phyloP scores from a whole-genome alignment of 2,329 filamentous ascomycete genomes.

The Sporothrix sp. region DNA sequence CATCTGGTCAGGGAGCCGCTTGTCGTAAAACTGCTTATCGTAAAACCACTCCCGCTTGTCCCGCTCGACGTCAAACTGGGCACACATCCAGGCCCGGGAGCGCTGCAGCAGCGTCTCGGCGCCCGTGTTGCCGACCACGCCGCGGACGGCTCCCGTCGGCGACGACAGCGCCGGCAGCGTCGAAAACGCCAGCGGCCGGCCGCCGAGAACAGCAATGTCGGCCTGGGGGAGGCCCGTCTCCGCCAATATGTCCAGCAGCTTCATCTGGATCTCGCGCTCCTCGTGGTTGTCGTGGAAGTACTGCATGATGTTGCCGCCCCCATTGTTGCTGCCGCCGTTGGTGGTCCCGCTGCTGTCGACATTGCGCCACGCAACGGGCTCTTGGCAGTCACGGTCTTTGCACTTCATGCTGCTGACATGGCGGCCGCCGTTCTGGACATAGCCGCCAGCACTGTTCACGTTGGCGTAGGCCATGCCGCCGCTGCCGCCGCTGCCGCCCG shows the following conservation, averaged over 20 bases:
- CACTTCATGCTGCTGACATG: background rate
- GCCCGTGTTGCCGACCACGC: background rate
- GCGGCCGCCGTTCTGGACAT: background rate
- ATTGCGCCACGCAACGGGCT: constrained; percentile 6
- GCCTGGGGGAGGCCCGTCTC: background rate
- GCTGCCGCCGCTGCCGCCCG: background rate
- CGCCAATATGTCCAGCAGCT: background rate
- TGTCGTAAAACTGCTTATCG: background rate
- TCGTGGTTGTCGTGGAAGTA: constrained; percentile 8
- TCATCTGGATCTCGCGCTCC: constrained; percentile 8
- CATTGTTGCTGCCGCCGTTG: background rate
- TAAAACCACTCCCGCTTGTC: constrained; percentile 8
- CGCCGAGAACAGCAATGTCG: constrained; percentile 1
- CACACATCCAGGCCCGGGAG: constrained; percentile 2
- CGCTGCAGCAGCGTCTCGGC: background rate
- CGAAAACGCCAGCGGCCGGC: background rate
- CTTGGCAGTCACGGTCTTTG: background rate
- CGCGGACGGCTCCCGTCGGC: background rate
- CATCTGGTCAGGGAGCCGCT: background rate
- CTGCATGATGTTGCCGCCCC: background rate
- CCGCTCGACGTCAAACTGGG: background rate
- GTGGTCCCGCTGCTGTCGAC: background rate
- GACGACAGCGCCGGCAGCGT: background rate
- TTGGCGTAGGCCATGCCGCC: background rate
- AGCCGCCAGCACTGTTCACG: background rate